Conservation (phyloP, 164 flowering plant species). For the Sextonia rubra region DNA sequence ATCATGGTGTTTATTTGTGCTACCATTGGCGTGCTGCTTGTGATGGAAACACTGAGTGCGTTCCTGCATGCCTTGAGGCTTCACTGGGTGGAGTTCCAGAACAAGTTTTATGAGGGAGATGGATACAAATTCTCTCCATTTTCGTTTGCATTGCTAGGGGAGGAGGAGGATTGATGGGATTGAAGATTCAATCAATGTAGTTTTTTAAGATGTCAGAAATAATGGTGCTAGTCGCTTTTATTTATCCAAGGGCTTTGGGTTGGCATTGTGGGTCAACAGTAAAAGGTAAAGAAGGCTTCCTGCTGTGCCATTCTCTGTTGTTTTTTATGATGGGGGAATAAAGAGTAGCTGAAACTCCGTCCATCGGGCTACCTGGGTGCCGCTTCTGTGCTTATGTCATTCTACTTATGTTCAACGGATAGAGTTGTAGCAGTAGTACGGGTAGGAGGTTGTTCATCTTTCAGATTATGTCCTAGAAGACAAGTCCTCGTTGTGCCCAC, state of each 20-base stretch:
- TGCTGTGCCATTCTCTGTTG: neutral
- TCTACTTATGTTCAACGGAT: neutral
- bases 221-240: neutral
- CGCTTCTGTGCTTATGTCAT: neutral
- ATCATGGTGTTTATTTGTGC: constrained; percentile 76
- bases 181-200: neutral
- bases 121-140: constrained; percentile 90
- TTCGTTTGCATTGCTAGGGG: constrained; percentile 47
- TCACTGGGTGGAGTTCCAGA: constrained; percentile 98
- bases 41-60: constrained; percentile 98
- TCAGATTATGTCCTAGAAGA: neutral
- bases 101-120: constrained; percentile 96
- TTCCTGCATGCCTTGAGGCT: constrained; percentile 94
- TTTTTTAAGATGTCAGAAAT: neutral
- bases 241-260: neutral
- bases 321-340: neutral
- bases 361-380: too few species aligned
- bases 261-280: neutral
- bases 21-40: constrained; percentile 88
- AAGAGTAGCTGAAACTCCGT: neutral
- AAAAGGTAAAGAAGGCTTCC: neutral
- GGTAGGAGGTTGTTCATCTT: neutral
- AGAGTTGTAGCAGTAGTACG: neutral
- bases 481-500: too few species aligned
- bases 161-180: constrained; percentile 58